These are phyloP conservation scores for Blastobotrys raffinosifermentans DNA, from an alignment of 1,139 yeast genomes.

Conservation along the genomic window DNA sequence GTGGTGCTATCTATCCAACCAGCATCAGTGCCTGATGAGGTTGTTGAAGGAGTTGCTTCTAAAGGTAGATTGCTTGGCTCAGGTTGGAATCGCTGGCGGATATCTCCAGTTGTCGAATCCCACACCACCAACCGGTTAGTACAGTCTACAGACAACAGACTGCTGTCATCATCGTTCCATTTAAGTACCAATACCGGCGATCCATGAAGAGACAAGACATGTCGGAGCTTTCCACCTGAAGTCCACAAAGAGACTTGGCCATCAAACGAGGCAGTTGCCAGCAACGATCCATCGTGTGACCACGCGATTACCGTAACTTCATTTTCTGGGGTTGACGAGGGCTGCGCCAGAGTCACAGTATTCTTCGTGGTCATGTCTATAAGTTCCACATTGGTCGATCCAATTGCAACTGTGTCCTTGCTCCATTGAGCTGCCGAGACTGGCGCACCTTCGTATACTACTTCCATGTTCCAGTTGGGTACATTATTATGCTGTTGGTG, in stretches of 20 bases:
- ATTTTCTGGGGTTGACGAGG: slow-evolving; percentile 12
- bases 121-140: slow-evolving; percentile 45
- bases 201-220: slow-evolving; percentile 50
- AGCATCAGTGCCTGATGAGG: slow-evolving; percentile 42
- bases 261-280: slow-evolving; percentile 31
- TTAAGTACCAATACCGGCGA: slow-evolving; percentile 45
- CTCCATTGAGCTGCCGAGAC: slow-evolving; percentile 24
- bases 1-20: slow-evolving; percentile 70
- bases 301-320: slow-evolving; percentile 29
- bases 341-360: slow-evolving; percentile 10
- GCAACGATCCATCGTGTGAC: slow-evolving; percentile 25
- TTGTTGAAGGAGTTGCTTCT: slow-evolving; percentile 3
- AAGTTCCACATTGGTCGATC: slow-evolving; percentile 12
- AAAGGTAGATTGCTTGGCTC: slow-evolving; percentile 1
- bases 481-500: background rate
- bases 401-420: slow-evolving; percentile 18
- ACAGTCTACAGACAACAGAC: slow-evolving; percentile 39
- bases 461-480: slow-evolving; percentile 2
- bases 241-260: slow-evolving; percentile 33
- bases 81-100: slow-evolving; percentile 27
- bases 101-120: slow-evolving; percentile 47
- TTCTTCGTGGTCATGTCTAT: background rate
- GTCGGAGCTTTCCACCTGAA: slow-evolving; percentile 40
- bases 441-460: slow-evolving; percentile 10
- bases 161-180: slow-evolving; percentile 45